Evolutionary conservation across 2,329 filamentous ascomycete genomes (phyloP), one percentile per base, ranked within the genome.

Genomic region (Metarhizium anisopliae): DNA sequence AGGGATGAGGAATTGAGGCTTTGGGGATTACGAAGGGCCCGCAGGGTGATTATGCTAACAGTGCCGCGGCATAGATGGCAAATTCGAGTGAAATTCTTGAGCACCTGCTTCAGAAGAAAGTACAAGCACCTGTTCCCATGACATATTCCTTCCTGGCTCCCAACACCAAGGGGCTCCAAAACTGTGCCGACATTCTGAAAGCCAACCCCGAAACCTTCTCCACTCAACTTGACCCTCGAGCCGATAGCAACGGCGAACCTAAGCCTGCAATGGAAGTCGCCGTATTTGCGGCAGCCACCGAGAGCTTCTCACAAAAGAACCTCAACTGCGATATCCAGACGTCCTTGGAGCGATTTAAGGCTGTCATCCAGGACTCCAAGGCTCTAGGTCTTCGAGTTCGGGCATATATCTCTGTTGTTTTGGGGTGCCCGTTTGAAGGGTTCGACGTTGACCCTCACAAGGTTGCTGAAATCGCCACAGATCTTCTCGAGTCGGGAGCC

Each of bases 141-240:
- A 85, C 83, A 32, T 94, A 91, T 68, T 88, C 89, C 57, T 94
- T 90, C 74, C 82, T 95, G 4, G 84, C 88, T 1, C 90, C 90
- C 38, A 95, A 95, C 64, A 74, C 74, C 59, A 87, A 86, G 68
- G 90, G 89, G 38, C 72, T 93, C 16, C 77, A 84, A 51, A 83
- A 83, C 63, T 87, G 86, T 53, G 69, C 74, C 32, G 65, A 72
- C 6, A 70, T 85, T 64, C 73, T 86, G 68, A 68, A 75, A 65
- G 59, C 75, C 64, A 66, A 86, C 74, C 70, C 73, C 60, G 68
- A 72, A 63, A 60, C 76, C 65, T 77, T 75, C 67, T 67, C 76
- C 54, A 80, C 78, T 49, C 80, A 83, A 59, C 69, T 75, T n/a
- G 76, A 74, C 49, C 67, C 74, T 2, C 63, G 66, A 52, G 55